Percentiles rank a stretch among this genome's conserved stretches.
phyloP scores from a whole-genome alignment of 2,329 filamentous ascomycete genomes.

The Paecilomyces fulvus region DNA sequence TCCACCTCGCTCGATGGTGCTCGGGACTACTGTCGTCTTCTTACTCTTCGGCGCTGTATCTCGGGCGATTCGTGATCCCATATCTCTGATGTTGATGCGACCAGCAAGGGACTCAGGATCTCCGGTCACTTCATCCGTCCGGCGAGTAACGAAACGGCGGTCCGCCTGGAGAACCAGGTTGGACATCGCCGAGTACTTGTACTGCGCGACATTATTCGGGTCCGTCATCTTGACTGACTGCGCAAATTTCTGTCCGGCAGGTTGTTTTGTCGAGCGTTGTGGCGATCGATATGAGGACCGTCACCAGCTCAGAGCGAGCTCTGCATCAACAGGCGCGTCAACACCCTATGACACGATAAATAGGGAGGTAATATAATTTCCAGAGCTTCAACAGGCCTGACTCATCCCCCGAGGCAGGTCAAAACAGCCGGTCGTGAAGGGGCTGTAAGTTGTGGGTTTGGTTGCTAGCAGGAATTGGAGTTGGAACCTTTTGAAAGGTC shows the following conservation, averaged over 20 bases:
- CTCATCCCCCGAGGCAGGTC: slow-evolving; percentile 26
- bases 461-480: slow-evolving; percentile 10
- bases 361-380: slow-evolving; percentile 12
- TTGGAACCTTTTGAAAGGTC: background rate
- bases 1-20: slow-evolving; percentile 64
- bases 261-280: slow-evolving; percentile 1
- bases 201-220: slow-evolving; percentile 75
- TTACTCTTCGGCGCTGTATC: slow-evolving; percentile 75
- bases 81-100: slow-evolving; percentile 84
- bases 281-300: slow-evolving; percentile 17
- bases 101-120: slow-evolving; percentile 96
- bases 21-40: slow-evolving; percentile 57
- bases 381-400: slow-evolving; percentile 25
- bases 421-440: slow-evolving; percentile 16
- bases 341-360: slow-evolving; percentile 20
- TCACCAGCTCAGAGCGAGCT: slow-evolving; percentile 22
- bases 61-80: slow-evolving; percentile 76
- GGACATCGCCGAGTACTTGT: slow-evolving; percentile 99
- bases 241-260: background rate
- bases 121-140: slow-evolving; percentile 89
- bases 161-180: slow-evolving; percentile 99
- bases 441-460: slow-evolving; percentile 17
- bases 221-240: slow-evolving; percentile 54
- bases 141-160: slow-evolving; percentile 84
- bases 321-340: slow-evolving; percentile 25